Base-by-base conservation (phyloP, 108 stramenopile species). In the Seminavis robusta region DNA sequence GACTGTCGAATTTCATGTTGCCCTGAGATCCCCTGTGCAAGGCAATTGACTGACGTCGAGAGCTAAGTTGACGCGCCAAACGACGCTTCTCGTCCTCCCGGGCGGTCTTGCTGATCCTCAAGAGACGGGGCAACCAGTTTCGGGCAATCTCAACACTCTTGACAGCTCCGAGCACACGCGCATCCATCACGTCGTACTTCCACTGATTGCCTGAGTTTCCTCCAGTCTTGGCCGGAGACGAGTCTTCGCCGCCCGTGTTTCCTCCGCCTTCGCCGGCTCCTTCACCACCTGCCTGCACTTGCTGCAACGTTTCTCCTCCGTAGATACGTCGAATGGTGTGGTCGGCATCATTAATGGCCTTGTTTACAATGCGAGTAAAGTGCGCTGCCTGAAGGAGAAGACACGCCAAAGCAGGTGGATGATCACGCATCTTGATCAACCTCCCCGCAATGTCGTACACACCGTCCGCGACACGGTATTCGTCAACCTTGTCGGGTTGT, bases 101-200 rank as follows among this genome's bases (percentile, higher is more conserved):
- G 19, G 91, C 86, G 29, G 91, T 79, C 51, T 74, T 63, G 20
- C 80, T 88, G 30, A 93, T 84, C 28, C 79, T 69, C 49, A 93
- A 42, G 23, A 93, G 54, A 0, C 91, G 71, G 2, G 87, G 87
- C 23, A 93, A 42, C 91, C 91, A 93, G 23, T 61, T 76, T 33
- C 80, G 78, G 4, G 77, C 71, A 23, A 89, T 47, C 24, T 67
- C 61, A 23, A 89, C 91, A 17, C 81, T 73, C 47, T 80, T 75
- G 40, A 78, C 65, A 11, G 91, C 87, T 31, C 85, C 71, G 31
- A 81, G 59, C 25, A 86, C 88, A 31, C 91, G 62, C 0, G 86
- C 73, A 38, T 93, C 91, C 6, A 93, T 76, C 26, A 86, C 67
- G 39, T 93, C 91, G 46, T 86, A 87, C 55, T 89, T 93, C 91